These are phyloP conservation scores for Acacia confusa DNA, from an alignment of 306 rosid species.

Conservation along the genomic window DNA sequence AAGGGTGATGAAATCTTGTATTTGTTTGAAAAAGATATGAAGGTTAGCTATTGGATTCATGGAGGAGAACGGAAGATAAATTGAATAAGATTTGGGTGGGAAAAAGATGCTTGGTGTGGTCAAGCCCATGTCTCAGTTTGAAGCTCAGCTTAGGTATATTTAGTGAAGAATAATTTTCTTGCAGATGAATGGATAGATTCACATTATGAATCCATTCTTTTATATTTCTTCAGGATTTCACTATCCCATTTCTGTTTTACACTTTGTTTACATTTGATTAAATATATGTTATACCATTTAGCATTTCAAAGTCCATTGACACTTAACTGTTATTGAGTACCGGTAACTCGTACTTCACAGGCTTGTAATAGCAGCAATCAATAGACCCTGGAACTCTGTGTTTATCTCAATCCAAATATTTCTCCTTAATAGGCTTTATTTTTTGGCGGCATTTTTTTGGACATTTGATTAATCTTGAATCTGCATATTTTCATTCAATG, in stretches of 20 bases:
- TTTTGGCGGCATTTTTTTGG: neutral
- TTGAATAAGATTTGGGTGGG: neutral
- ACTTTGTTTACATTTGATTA: slow-evolving; percentile 6
- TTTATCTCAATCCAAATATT: neutral
- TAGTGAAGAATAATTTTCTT: neutral
- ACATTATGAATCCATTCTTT: neutral
- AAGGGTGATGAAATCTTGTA: neutral
- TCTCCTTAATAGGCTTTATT: neutral
- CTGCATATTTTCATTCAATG: neutral
- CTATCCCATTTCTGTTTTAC: slow-evolving; percentile 3
- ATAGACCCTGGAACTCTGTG: neutral
- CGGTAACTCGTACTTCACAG: neutral
- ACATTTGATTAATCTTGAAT: neutral
- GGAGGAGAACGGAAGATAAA: neutral
- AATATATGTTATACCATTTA: neutral
- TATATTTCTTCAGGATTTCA: slow-evolving; percentile 1
- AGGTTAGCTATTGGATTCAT: neutral
- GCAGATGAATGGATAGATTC: neutral
- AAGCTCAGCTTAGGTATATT: neutral
- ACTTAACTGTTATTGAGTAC: neutral
- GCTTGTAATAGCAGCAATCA: neutral
- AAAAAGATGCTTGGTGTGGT: neutral
- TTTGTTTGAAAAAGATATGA: neutral
- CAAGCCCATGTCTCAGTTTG: neutral
- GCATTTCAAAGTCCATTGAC: slow-evolving; percentile 19